Evolutionary conservation across 164 flowering plant species (phyloP).

Genomic region (Annona squamosa): DNA sequence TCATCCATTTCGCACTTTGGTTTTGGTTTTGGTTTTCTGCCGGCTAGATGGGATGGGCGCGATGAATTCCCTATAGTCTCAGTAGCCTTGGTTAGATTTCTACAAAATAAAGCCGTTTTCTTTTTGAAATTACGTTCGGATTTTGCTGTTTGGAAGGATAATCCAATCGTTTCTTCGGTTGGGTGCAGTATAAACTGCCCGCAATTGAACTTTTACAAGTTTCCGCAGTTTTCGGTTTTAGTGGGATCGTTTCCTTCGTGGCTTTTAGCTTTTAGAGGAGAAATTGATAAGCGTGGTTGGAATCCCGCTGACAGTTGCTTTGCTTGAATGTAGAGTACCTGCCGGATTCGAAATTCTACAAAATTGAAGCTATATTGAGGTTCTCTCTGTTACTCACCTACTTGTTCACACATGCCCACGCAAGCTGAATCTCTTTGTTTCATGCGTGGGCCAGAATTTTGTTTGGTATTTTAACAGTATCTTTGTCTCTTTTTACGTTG

Average conservation of each 20-base stretch:
- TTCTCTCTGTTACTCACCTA: neutral
- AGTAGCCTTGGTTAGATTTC: neutral
- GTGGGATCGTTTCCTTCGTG: neutral
- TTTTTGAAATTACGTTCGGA: no score
- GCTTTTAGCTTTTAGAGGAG: neutral
- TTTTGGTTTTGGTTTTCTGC: neutral
- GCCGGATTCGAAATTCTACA: constrained; percentile 81
- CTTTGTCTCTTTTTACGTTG: neutral
- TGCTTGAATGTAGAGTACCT: constrained; percentile 35
- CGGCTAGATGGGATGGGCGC: neutral
- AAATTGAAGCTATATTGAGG: constrained; percentile 84
- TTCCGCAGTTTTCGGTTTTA: neutral
- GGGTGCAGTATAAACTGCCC: no score
- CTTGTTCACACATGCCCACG: neutral
- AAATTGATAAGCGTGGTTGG: constrained; percentile 6
- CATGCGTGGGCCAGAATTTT: no score
- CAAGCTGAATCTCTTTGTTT: no score
- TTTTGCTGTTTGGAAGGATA: no score
- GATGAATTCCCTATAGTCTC: neutral
- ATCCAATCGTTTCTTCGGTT: no score
- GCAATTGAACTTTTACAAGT: neutral
- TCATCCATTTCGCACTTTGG: neutral
- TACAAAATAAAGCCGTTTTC: neutral
- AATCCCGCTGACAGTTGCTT: constrained; percentile 11
- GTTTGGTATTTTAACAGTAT: neutral